Base-by-base conservation (phyloP, 2,329 filamentous ascomycete species). In the Aspergillus sp. region DNA sequence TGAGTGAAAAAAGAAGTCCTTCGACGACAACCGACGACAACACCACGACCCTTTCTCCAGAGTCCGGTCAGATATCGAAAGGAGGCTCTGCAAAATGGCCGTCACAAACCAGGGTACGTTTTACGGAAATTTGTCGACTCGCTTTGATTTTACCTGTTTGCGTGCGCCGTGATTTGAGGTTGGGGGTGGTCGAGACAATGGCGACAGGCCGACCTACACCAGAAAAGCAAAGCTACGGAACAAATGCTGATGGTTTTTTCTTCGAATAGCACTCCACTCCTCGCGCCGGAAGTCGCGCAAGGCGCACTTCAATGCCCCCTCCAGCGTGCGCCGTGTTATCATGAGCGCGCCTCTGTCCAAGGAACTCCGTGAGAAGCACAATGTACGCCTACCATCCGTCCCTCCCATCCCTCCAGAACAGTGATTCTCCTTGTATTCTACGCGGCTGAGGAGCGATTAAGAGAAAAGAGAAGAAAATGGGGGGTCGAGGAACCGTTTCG, bases 341-440 rank as follows among this genome's bases (percentile, higher is more conserved):
- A 97, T 99, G 93, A 93, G 89, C 84, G 93, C 95, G 70, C 90
- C 91, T 73, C 86, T 97, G 71, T 90, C 85, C 85, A 96, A 96
- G 86, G 95, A 99, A 85, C 88, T 99, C 78, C 89, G 92, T 78
- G 93, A 96, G 83, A 95, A 99, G 88, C 90, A 99, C 90, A 96
- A 96, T 81, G 95, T 97, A 85, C 69, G 89, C 20, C 48, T 11
- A 30, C 26, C 22, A 24, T 24, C 32, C 48, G 34, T 34, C 26
- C 30, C 15, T 48, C n/a, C 36, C 48, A 30, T 43, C 38, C 38
- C n/a, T 18, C 2, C 13, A 22, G 7, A 44, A 15, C 18, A n/a
- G 12, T 32, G 13, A 15, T 30, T n/a, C n/a, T 41, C 53, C 56
- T 55, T 20, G 13, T 34, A 12, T 39, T 9, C 44, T 22, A 48